These are phyloP conservation scores for Kwoniella mangroviensis DNA, from an alignment of 768 basidiomycete genomes.

Conservation along the genomic window DNA sequence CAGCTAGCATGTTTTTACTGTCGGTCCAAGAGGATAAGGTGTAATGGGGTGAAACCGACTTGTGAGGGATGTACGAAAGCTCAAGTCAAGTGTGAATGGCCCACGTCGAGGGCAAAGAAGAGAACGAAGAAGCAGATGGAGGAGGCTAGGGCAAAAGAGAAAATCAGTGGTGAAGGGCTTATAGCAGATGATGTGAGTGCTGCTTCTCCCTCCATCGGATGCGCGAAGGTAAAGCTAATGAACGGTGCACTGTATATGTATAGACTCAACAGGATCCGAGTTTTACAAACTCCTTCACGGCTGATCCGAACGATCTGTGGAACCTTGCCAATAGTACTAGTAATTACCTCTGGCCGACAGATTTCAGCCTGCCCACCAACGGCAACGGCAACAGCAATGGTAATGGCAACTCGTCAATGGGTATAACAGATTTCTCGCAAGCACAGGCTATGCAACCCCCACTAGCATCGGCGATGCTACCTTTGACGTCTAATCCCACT, in stretches of 20 bases:
- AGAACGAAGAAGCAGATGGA: slow-evolving; percentile 55
- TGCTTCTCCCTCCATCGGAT: not conserved
- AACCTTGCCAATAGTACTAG: slow-evolving; percentile 9
- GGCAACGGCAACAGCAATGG: not conserved
- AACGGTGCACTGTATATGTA: too few relatives aligned
- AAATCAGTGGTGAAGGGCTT: not conserved
- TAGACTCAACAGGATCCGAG: not conserved
- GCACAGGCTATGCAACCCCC: not conserved
- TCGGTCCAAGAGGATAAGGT: slow-evolving; percentile 44
- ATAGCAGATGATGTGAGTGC: slow-evolving; percentile 17
- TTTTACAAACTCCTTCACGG: not conserved
- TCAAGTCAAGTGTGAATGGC: slow-evolving; percentile 50
- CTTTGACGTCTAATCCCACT: not conserved
- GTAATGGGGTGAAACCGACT: slow-evolving; percentile 39
- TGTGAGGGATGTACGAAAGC: slow-evolving; percentile 46
- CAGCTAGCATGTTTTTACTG: slow-evolving; percentile 48
- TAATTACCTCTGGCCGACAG: slow-evolving; percentile 46
- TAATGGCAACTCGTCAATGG: not conserved
- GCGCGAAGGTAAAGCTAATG: too few relatives aligned
- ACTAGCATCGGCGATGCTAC: not conserved
- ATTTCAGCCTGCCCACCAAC: slow-evolving; percentile 30
- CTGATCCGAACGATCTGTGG: slow-evolving; percentile 23
- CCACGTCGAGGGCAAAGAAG: slow-evolving; percentile 48
- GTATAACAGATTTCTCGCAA: not conserved
- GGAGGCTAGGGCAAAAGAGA: slow-evolving; percentile 39